Conservation (phyloP, 257 asterid species). For the Echites panduratus region DNA sequence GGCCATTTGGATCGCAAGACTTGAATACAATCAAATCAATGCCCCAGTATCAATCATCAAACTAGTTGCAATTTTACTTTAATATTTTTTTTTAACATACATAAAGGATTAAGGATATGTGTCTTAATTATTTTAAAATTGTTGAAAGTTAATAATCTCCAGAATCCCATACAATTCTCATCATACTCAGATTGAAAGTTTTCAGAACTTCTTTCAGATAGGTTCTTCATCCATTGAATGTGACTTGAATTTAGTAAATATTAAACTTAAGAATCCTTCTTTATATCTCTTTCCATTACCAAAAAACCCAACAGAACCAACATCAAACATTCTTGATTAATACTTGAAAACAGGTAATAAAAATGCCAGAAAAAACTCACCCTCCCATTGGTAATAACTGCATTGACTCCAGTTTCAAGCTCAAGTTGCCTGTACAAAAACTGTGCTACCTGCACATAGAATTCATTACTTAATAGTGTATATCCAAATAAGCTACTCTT, state of each 20-base stretch:
- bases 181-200: neutral
- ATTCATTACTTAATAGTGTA: constrained; percentile 18
- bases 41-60: neutral
- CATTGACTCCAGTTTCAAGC: constrained; percentile 62
- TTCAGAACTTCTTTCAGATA: neutral
- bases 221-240: neutral
- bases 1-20: neutral
- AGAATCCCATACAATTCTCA: neutral
- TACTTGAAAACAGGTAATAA: neutral
- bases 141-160: neutral
- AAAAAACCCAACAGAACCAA: neutral
- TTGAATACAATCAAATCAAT: neutral
- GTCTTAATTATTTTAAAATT: neutral
- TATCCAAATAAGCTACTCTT: constrained; percentile 2
- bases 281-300: neutral
- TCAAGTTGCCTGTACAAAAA: constrained; percentile 67
- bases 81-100: neutral
- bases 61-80: neutral
- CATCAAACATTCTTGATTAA: neutral
- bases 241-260: neutral
- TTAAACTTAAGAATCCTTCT: neutral
- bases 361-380: constrained; percentile 39
- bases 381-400: constrained; percentile 97
- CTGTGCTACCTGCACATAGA: constrained; percentile 61
- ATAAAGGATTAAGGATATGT: neutral